Evolutionary conservation across 768 basidiomycete genomes (phyloP), one percentile per base, ranked within the genome.

Genomic region (Tylopilus sp.): DNA sequence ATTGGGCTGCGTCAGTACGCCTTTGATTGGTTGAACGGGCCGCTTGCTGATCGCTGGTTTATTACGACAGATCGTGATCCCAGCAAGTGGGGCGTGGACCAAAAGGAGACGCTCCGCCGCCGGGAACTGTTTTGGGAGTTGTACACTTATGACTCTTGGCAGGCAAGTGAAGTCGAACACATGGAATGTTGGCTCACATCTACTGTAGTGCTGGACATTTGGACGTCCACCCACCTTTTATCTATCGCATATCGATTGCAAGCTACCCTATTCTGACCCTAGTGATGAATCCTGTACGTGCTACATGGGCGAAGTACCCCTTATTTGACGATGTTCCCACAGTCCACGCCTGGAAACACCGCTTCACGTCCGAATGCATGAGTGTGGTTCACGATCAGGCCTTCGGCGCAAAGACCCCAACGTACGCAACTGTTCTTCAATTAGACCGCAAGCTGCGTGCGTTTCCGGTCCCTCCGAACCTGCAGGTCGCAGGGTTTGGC

Each of bases 291-390:
- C 76, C 49, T 87, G 85, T 87, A 61, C 57, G 80, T 75, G 44
- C 46, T 30, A 42, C 45, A 8, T 38, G 20, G 44, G 40, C 5
- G 12, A 30, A n/a, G 26, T 36, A 42, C 40, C 42, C 38, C n/a
- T 47, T 44, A n/a, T 44, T 45, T 56, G 39, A 56, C 22, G 17
- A 18, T 43, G 1, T 4, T 23, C 15, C 22, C 18, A 7, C n/a
- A 86, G 85, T 78, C 65, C 76, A 83, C 53, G 74, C 79, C 20
- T 86, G 85, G 85, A 86, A 86, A 67, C 83, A 86, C 57, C 76
- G 80, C 25, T 86, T 85, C 53, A 71, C 77, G 18, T 80, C 82
- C 1, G 82, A 85, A 61, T 86, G 84, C 60, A 82, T 86, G 81
- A 79, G 79, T 33, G 69, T 81, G 6, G 74, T 86, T 48, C 82